Conservation (phyloP, 441 rosid genomes). For the Populus hybrid region DNA sequence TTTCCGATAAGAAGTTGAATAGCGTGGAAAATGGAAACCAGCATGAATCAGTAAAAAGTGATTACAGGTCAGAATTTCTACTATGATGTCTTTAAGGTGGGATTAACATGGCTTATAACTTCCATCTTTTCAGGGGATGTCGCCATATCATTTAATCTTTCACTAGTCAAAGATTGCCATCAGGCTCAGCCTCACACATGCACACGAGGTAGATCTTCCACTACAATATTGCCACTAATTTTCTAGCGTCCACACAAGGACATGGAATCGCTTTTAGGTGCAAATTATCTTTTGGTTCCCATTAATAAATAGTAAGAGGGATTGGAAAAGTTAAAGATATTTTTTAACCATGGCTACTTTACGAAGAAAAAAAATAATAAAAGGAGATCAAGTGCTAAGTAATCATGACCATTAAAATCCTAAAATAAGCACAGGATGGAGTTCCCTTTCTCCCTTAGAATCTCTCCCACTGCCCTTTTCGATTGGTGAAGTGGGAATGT, state of each 20-base stretch:
- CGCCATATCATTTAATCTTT: not conserved
- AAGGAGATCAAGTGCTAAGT: conserved; percentile 22
- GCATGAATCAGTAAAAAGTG: not conserved
- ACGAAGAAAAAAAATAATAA: not conserved
- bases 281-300: conserved; percentile 15
- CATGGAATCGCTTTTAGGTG: conserved; percentile 36
- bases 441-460: not conserved
- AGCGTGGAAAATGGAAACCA: not conserved
- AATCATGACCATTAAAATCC: conserved; percentile 27
- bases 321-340: conserved; percentile 17
- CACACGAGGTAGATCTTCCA: conserved; percentile 6
- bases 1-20: not conserved
- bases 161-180: conserved; percentile 15
- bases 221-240: not conserved
- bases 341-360: conserved; percentile 21
- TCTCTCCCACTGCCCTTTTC: conserved; percentile 14
- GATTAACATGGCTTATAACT: not conserved
- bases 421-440: conserved; percentile 10
- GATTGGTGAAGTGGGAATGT: conserved; percentile 30
- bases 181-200: conserved; percentile 9
- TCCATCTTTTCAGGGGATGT: not conserved
- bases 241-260: conserved; percentile 27
- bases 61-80: not conserved
- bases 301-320: conserved; percentile 5
- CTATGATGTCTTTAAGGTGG: not conserved